Conservation (phyloP, 768 basidiomycete genomes). For the Polyporus arcularius region DNA sequence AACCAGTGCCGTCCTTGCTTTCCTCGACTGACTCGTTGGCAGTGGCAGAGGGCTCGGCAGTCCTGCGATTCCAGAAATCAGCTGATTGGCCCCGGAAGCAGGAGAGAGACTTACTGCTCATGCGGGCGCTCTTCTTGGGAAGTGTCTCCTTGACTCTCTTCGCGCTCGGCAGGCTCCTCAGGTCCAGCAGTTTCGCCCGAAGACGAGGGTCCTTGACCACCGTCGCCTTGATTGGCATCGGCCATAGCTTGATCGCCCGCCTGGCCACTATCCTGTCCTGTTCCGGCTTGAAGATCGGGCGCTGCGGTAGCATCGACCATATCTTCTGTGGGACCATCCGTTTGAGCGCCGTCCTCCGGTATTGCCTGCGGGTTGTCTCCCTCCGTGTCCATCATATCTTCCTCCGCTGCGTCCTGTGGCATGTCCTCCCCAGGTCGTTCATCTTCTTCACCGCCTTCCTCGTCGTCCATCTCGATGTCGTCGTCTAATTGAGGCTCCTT, state of each 20-base stretch:
- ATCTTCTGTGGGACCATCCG: constrained; percentile 47
- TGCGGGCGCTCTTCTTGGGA: constrained; percentile 1
- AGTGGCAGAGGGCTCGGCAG: not conserved
- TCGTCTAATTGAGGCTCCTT: constrained; percentile 16
- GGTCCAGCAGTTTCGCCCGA: constrained; percentile 1
- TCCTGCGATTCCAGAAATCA: not conserved
- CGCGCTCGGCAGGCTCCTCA: not conserved
- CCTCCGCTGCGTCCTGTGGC: constrained; percentile 26
- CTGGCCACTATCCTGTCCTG: constrained; percentile 22
- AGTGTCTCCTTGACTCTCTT: not conserved
- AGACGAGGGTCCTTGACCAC: constrained; percentile 6
- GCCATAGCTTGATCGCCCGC: constrained; percentile 12
- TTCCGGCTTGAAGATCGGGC: constrained; percentile 39
- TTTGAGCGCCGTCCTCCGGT: constrained; percentile 39
- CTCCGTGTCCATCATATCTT: constrained; percentile 30
- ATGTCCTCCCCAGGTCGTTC: constrained; percentile 33
- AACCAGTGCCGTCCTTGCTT: constrained; percentile 12
- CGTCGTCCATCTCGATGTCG: constrained; percentile 29
- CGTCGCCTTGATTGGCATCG: constrained; percentile 11
- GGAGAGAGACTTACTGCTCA: constrained; percentile 6
- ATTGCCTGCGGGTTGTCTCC: constrained; percentile 27
- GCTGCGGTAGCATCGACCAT: constrained; percentile 35
- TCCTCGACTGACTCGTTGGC: constrained; percentile 1
- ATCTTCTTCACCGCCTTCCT: constrained; percentile 30
- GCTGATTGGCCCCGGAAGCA: not conserved